Evolutionary conservation across 164 flowering plant species (phyloP).

Genomic region (Euptelea pleiosperma): DNA sequence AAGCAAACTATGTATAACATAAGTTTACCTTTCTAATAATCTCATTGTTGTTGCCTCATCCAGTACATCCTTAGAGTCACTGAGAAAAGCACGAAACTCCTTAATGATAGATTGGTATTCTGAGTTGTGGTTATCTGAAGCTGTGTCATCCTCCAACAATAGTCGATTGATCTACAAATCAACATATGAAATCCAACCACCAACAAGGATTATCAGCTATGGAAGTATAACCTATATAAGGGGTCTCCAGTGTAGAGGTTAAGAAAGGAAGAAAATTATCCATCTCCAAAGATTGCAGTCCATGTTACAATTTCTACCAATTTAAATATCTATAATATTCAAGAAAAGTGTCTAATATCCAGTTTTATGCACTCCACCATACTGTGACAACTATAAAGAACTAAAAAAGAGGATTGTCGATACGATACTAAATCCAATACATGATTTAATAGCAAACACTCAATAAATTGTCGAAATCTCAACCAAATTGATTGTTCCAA

Average conservation of each 20-base stretch:
- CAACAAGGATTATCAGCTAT: too few species aligned
- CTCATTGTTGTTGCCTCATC: conserved; percentile 97
- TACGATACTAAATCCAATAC: too few species aligned
- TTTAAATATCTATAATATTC: too few species aligned
- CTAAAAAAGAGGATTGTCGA: too few species aligned
- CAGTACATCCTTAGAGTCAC: conserved; percentile 92
- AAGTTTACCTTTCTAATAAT: conserved; percentile 77
- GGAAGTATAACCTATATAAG: too few species aligned
- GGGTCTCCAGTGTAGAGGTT: neutral
- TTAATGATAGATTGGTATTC: conserved; percentile 73
- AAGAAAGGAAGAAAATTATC: neutral
- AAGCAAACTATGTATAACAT: neutral
- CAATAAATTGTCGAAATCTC: too few species aligned
- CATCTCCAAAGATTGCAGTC: neutral
- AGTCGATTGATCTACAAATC: conserved; percentile 74
- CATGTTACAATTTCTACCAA: too few species aligned
- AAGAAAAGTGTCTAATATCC: too few species aligned
- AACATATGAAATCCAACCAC: neutral
- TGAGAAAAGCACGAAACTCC: conserved; percentile 94
- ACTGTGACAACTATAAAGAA: too few species aligned
- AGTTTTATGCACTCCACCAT: too few species aligned
- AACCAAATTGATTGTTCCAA: too few species aligned
- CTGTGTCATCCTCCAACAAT: conserved; percentile 82
- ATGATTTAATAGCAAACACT: too few species aligned
- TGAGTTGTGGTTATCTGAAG: conserved; percentile 48